Base-by-base conservation (phyloP, 2,329 filamentous ascomycete genomes). In the Penicillium sp. region DNA sequence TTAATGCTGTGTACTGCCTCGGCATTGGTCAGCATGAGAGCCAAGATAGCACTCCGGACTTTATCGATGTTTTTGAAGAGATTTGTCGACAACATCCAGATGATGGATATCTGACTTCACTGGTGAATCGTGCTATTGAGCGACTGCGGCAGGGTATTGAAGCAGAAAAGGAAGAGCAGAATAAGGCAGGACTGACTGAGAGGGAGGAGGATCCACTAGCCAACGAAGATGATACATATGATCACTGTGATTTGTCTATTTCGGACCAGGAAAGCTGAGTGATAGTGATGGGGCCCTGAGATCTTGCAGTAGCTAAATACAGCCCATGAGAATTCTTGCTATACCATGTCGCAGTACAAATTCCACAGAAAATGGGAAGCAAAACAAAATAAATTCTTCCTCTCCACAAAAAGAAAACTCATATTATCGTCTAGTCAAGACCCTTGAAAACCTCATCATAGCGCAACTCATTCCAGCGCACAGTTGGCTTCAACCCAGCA, bases 401-500 rank as follows among this genome's bases (percentile, higher is more conserved):
- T 5, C 25, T 6, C 15, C 8, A 4, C 9, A n/a, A 40, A 11
- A 11, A n/a, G 21, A 21, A 21, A 0, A 9, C 29, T 4, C 16
- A 4, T 19, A 25, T 10, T 21, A 2, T 39, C 16, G 27, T 15
- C 49, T 57, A 65, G 33, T 65, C 59, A 31, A 62, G 33, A 10
- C 62, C 64, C 53, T 59, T 66, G 47, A 84, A 84, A n/a, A 84
- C 77, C 63, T 80, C 78, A 19, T 84, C 81, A 61, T 84, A 85
- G 50, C 84, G 81, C 64, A 81, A 80, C 75, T 86, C 84, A 62
- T 72, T 72, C 82, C 82, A 86, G 53, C 80, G 75, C 61, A 86
- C 83, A 47, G 79, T 75, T 5, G 84, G 82, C 62, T 75, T 73
- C 53, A 86, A 74, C 2, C 82, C 82, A 11, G 82, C 83, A 64